Conservation (phyloP, 345 rosid genomes). For the Salix udensis region DNA sequence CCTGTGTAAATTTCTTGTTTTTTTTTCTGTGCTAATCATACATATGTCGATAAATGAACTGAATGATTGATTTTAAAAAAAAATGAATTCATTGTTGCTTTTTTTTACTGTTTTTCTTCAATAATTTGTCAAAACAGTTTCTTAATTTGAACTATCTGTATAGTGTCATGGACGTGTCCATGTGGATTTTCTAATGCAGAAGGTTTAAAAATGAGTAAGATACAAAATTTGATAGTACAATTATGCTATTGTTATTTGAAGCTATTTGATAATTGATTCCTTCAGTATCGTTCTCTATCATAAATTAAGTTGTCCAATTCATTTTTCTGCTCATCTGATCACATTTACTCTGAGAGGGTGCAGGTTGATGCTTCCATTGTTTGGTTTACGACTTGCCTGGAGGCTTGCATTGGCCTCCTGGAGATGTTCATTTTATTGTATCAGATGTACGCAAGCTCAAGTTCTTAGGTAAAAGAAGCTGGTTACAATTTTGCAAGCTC, state of each 20-base stretch:
- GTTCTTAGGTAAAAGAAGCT: conserved; percentile 43
- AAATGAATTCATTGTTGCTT: background rate
- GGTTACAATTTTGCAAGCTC: background rate
- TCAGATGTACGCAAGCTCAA: conserved; percentile 38
- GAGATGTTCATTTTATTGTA: conserved; percentile 33
- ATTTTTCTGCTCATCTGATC: conserved; percentile 3
- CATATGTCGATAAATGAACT: background rate
- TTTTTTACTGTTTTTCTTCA: background rate
- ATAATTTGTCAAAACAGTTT: background rate
- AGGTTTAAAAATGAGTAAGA: conserved; percentile 4
- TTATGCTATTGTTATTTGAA: background rate
- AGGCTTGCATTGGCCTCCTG: conserved; percentile 35
- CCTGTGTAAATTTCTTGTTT: background rate
- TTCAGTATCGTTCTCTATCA: background rate
- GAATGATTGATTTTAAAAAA: background rate
- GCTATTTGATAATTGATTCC: background rate
- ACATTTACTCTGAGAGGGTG: conserved; percentile 6
- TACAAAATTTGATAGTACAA: background rate
- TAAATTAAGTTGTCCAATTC: background rate
- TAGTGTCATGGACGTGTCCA: background rate
- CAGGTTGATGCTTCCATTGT: conserved; percentile 55
- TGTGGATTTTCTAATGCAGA: background rate
- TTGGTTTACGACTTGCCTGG: conserved; percentile 47
- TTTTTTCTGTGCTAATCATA: background rate
- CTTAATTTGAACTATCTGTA: background rate